Conservation (phyloP, 306 rosid genomes). For the Gynostemma pentaphyllum region DNA sequence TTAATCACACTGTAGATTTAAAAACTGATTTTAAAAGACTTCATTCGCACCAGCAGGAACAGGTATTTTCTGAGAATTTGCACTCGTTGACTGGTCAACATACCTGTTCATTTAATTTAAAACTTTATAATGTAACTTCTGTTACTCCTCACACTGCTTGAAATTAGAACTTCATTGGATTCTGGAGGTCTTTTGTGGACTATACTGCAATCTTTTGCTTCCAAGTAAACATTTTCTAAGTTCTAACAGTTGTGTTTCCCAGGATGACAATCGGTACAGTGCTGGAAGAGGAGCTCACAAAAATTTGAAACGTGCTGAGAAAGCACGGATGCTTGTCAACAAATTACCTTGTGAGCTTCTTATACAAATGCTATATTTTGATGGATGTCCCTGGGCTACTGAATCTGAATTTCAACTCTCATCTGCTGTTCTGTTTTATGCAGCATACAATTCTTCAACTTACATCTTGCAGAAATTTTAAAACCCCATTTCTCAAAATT, state of each 20-base stretch:
- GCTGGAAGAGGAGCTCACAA: slow-evolving; percentile 93
- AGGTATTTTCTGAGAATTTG: neutral
- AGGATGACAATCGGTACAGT: slow-evolving; percentile 87
- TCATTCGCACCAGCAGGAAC: neutral
- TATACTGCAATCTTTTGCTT: neutral
- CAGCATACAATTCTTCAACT: neutral
- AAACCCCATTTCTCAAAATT: neutral
- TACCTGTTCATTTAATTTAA: neutral
- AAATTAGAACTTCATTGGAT: neutral
- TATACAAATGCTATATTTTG: neutral
- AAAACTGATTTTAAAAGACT: neutral
- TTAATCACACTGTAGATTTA: neutral
- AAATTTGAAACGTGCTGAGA: slow-evolving; percentile 88
- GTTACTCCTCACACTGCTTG: neutral
- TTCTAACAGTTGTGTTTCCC: slow-evolving; percentile 6
- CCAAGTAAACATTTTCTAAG: neutral
- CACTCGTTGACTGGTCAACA: neutral
- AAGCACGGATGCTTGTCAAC: slow-evolving; percentile 61
- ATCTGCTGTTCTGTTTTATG: neutral
- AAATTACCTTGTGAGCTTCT: slow-evolving; percentile 62
- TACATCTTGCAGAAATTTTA: neutral
- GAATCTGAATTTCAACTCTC: neutral
- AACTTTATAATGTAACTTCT: neutral
- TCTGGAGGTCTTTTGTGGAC: slow-evolving; percentile 2
- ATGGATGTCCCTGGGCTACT: neutral